These are phyloP conservation scores for Colletotrichum spinosum DNA, from an alignment of 2,329 filamentous ascomycete genomes.

Conservation along the genomic window DNA sequence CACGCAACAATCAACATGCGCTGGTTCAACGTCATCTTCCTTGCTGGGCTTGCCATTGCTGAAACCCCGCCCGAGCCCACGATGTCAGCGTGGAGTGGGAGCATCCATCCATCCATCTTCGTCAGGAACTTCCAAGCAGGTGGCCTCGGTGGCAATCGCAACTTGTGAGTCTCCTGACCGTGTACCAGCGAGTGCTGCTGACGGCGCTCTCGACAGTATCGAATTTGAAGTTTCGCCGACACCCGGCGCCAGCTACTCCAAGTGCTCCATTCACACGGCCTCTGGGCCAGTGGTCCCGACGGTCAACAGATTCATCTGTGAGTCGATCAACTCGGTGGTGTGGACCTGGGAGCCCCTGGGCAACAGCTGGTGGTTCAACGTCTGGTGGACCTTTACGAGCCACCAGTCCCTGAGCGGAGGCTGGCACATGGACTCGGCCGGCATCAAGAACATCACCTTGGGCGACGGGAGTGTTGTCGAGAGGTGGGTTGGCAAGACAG, in stretches of 20 bases:
- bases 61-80: not conserved
- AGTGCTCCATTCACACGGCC: conserved; percentile 23
- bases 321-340: conserved; percentile 12
- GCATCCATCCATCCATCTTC: no score
- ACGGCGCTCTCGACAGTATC: not conserved
- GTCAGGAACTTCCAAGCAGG: no score
- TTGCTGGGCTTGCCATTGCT: not conserved
- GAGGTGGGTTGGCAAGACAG: conserved; percentile 11
- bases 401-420: conserved; percentile 15
- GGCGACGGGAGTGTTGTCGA: conserved; percentile 21
- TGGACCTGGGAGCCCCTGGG: conserved; percentile 33
- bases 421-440: conserved; percentile 6
- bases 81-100: no score
- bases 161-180: conserved; percentile 3
- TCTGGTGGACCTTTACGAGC: conserved; percentile 35
- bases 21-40: conserved; percentile 2
- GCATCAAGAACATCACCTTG: conserved; percentile 14
- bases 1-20: conserved; percentile 7
- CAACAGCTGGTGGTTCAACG: conserved; percentile 27
- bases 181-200: not conserved
- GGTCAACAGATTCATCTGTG: conserved; percentile 17
- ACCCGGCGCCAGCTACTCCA: conserved; percentile 24
- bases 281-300: conserved; percentile 29
- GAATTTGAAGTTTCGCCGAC: conserved; percentile 20
- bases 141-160: conserved; percentile 1